These are phyloP conservation scores for Flammula alnicola DNA, from an alignment of 1,284 basidiomycete genomes.

Conservation along the genomic window DNA sequence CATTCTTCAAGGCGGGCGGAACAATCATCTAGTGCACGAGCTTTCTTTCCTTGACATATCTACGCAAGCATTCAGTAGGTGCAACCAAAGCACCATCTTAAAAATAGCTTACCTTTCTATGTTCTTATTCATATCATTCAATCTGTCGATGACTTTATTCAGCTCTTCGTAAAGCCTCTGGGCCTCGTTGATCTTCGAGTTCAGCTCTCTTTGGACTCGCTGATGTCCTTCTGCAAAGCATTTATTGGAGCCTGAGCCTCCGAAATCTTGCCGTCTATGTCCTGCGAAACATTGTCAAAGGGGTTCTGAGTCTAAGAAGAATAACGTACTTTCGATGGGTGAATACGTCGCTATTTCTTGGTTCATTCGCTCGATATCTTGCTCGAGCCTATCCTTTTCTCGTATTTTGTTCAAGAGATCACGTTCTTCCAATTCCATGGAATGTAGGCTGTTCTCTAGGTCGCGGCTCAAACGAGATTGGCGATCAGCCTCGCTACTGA, in stretches of 20 bases:
- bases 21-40: slow-evolving; percentile 66
- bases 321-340: slow-evolving; percentile 49
- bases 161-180: slow-evolving; percentile 66
- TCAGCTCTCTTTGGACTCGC: slow-evolving; percentile 56
- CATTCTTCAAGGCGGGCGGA: slow-evolving; percentile 63
- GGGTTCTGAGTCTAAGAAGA: slow-evolving; percentile 7
- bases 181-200: slow-evolving; percentile 53
- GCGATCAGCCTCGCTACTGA: slow-evolving; percentile 71
- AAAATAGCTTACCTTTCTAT: slow-evolving; percentile 63
- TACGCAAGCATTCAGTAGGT: slow-evolving; percentile 33
- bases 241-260: slow-evolving; percentile 74
- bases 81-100: neutral
- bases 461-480: slow-evolving; percentile 60
- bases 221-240: slow-evolving; percentile 66
- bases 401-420: slow-evolving; percentile 66
- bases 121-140: slow-evolving; percentile 62
- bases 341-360: slow-evolving; percentile 55
- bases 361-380: slow-evolving; percentile 64
- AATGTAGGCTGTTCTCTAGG: slow-evolving; percentile 61
- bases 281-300: slow-evolving; percentile 45
- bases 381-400: slow-evolving; percentile 66
- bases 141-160: slow-evolving; percentile 66
- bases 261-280: slow-evolving; percentile 64
- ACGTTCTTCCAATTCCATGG: slow-evolving; percentile 66
- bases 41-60: slow-evolving; percentile 79